Percentiles rank a stretch among this genome's conserved stretches.
These are phyloP conservation scores for Nigrospora oryzae DNA, from an alignment of 2,329 filamentous ascomycete genomes.

Conservation along the genomic window DNA sequence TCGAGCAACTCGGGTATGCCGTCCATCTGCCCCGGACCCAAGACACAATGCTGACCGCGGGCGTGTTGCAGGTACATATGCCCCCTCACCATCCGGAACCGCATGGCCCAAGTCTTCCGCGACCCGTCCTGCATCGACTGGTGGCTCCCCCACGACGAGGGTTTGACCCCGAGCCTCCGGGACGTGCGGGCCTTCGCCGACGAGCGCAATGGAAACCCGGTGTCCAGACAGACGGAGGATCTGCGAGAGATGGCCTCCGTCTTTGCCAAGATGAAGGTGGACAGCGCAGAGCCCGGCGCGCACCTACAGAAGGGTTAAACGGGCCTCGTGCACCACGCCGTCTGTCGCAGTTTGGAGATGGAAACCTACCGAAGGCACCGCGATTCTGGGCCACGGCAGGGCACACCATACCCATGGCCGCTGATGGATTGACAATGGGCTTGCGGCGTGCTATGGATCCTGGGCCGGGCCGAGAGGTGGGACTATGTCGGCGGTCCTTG, in stretches of 20 bases:
- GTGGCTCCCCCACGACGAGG: constrained; percentile 85
- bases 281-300: constrained; percentile 1
- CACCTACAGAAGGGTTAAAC: too few relatives aligned
- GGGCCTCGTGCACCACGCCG: too few relatives aligned
- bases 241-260: constrained; percentile 68
- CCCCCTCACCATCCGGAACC: constrained; percentile 61
- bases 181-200: constrained; percentile 75
- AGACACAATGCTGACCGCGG: background rate
- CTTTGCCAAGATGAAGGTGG: constrained; percentile 55
- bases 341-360: too few relatives aligned
- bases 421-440: too few relatives aligned
- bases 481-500: too few relatives aligned
- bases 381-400: too few relatives aligned
- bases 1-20: constrained; percentile 73
- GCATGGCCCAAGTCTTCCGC: constrained; percentile 69
- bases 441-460: too few relatives aligned
- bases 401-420: too few relatives aligned
- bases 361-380: too few relatives aligned
- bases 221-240: constrained; percentile 52
- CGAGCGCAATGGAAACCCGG: constrained; percentile 58
- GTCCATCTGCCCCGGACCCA: background rate
- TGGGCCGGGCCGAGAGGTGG: too few relatives aligned
- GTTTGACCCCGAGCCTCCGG: constrained; percentile 63
- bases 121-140: constrained; percentile 65
- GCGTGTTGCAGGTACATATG: constrained; percentile 64